Percentiles rank a stretch among this genome's conserved stretches.
phyloP scores from a whole-genome alignment of 2,329 filamentous ascomycete genomes.

The Alternaria burnsii region DNA sequence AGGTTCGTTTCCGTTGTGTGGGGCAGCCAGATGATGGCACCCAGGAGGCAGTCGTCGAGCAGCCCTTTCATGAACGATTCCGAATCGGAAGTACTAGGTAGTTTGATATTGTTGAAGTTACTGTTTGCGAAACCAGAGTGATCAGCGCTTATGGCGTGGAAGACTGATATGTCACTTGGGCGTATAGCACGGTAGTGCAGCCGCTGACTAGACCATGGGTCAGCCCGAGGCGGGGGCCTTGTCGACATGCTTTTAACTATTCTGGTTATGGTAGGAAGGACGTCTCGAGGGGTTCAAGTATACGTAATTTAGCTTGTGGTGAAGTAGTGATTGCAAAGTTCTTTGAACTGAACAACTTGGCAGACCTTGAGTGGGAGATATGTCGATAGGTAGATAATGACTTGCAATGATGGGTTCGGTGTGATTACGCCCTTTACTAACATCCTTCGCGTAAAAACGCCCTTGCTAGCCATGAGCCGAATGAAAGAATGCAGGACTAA shows the following conservation, averaged over 20 bases:
- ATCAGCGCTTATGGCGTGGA: conserved; percentile 37
- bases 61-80: conserved; percentile 25
- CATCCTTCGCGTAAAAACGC: not conserved
- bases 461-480: not conserved
- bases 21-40: conserved; percentile 34
- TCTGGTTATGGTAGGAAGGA: not conserved
- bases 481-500: not conserved
- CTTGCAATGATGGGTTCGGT: not conserved
- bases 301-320: not conserved
- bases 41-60: conserved; percentile 30
- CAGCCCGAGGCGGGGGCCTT: not conserved
- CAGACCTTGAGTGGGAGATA: not conserved
- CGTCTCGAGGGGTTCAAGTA: not conserved
- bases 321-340: not conserved
- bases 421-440: not conserved
- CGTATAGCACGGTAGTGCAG: conserved; percentile 40
- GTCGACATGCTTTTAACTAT: not conserved
- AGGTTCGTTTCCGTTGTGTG: not conserved
- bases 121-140: conserved; percentile 36
- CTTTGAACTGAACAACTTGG: not conserved
- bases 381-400: not conserved
- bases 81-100: conserved; percentile 25
- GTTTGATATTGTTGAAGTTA: conserved; percentile 31
- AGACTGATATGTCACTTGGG: conserved; percentile 32
- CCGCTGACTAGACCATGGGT: conserved; percentile 21